Base-by-base conservation (phyloP, 2,329 filamentous ascomycete genomes). In the Neofusicoccum sp. region DNA sequence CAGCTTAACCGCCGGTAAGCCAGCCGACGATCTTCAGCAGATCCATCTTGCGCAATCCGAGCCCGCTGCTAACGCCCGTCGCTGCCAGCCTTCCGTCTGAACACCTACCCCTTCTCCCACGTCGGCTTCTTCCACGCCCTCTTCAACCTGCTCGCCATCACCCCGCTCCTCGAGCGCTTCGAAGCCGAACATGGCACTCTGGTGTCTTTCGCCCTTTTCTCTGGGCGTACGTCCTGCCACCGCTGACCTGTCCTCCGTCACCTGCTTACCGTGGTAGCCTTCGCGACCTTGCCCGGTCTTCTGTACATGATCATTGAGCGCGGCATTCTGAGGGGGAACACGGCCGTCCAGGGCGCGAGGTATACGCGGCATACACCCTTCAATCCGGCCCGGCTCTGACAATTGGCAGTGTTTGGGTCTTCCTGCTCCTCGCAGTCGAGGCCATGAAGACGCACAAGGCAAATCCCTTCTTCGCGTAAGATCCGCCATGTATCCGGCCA, bases 101-200 rank as follows among this genome's bases (percentile, higher is more conserved):
- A 97, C 74, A 96, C 94, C 0, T 99, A 92, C 73, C 92, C 93
- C 0, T 81, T 99, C 63, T 87, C 97, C 65, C 95, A 99, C 74
- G 77, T 87, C 48, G 90, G 89, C 70, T 84, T 96, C 74, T 81
- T 97, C 69, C 95, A 98, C 77, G 84, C 89, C 65, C 72, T 93
- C 60, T 80, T 96, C 73, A 97, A 98, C 77, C 76, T 92, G 29
- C 59, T 96, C 66, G 91, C 92, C 28, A 76, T 98, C 66, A 88
- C 89, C 43, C 95, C 95, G n/a, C 81, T 99, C 58, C 80, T 99
- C 75, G 94, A 97, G 78, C 87, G 93, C 65, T 99, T 98, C 77
- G 95, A 99, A 80, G 85, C 87, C 66, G 94, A 97, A 76, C 88
- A 96, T 76, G 95, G 95, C 59, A 98, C 94, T 6, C 81, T 98